Evolutionary conservation across 129 eudicot species (phyloP).

Genomic region (Flaveria ramosissima): DNA sequence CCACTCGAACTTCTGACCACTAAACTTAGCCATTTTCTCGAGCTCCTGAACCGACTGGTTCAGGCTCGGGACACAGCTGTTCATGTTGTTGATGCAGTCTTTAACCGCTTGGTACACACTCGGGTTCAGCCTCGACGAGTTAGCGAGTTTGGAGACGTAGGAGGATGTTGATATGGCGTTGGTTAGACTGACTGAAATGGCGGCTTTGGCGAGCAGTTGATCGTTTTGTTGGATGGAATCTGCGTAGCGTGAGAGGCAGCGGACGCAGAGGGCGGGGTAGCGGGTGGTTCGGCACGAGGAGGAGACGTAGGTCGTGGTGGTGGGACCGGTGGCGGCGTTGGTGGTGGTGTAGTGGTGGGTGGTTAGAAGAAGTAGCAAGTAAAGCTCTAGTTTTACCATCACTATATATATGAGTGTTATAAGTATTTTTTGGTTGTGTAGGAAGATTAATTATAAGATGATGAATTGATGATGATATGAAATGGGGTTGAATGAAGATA

Average conservation of each 20-base stretch:
- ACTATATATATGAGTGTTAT: background rate
- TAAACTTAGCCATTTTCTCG: slow-evolving; percentile 32
- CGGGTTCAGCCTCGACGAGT: slow-evolving; percentile 42
- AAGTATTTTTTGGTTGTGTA: background rate
- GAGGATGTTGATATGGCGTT: slow-evolving; percentile 49
- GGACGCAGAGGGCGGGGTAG: slow-evolving; percentile 63
- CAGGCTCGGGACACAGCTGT: slow-evolving; percentile 52
- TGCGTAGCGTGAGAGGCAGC: slow-evolving; percentile 54
- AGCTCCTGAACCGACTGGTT: slow-evolving; percentile 61
- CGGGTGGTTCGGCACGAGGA: slow-evolving; percentile 61
- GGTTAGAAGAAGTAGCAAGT: slow-evolving; percentile 42
- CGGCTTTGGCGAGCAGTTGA: slow-evolving; percentile 58
- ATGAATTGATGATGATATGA: background rate
- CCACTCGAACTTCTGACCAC: slow-evolving; percentile 58
- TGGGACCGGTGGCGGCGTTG: slow-evolving; percentile 28
- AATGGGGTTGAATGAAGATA: slow-evolving; percentile 24
- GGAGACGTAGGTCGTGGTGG: slow-evolving; percentile 50
- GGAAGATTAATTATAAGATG: background rate
- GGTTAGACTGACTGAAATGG: slow-evolving; percentile 57
- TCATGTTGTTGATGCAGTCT: slow-evolving; percentile 70
- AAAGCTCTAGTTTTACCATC: slow-evolving; percentile 46
- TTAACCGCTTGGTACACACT: slow-evolving; percentile 48
- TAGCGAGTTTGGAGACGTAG: slow-evolving; percentile 44
- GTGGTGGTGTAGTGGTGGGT: slow-evolving; percentile 24
- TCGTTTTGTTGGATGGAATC: slow-evolving; percentile 47